phyloP scores from a whole-genome alignment of 2,329 filamentous ascomycete genomes.

The Penicillium capsulatum region DNA sequence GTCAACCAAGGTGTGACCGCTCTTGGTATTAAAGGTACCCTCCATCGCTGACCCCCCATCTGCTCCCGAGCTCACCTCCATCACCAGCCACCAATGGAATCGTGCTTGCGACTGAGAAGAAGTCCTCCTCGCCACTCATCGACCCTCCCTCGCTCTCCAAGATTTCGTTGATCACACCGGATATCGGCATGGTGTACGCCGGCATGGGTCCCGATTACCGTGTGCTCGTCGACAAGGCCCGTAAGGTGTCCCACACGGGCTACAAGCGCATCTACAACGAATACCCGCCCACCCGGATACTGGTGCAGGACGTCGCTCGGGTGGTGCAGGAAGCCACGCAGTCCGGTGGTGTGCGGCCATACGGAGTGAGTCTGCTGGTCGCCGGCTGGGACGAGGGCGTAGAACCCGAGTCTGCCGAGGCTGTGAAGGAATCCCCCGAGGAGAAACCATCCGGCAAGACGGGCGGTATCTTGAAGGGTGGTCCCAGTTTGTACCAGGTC shows the following conservation, averaged over 20 bases:
- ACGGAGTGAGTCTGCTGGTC: slow-evolving; percentile 91
- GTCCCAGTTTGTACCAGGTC: slow-evolving; percentile 96
- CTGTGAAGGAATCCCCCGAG: slow-evolving; percentile 52
- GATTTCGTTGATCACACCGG: slow-evolving; percentile 95
- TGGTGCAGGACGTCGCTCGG: slow-evolving; percentile 94
- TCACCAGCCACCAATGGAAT: slow-evolving; percentile 91
- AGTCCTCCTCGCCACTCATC: slow-evolving; percentile 95
- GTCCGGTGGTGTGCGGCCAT: slow-evolving; percentile 92
- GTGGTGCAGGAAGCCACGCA: slow-evolving; percentile 99
- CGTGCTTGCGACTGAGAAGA: slow-evolving; percentile 98
- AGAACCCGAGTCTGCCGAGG: slow-evolving; percentile 64
- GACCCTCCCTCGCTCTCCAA: slow-evolving; percentile 93
- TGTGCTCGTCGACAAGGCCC: slow-evolving; percentile 93
- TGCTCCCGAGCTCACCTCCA: slow-evolving; percentile 11
- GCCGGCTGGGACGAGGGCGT: slow-evolving; percentile 98
- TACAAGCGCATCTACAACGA: slow-evolving; percentile 99
- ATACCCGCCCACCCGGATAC: slow-evolving; percentile 98
- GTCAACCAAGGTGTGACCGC: slow-evolving; percentile 99
- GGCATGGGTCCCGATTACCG: slow-evolving; percentile 99
- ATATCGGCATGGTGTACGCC: slow-evolving; percentile 99
- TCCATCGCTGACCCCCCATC: neutral
- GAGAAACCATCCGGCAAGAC: slow-evolving; percentile 79
- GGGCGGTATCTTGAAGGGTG: slow-evolving; percentile 89
- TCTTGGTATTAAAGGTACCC: slow-evolving; percentile 90
- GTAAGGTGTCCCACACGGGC: slow-evolving; percentile 94